Base-by-base conservation (phyloP, 169 alveolate genomes). In the Cryptosporidium sp. region DNA sequence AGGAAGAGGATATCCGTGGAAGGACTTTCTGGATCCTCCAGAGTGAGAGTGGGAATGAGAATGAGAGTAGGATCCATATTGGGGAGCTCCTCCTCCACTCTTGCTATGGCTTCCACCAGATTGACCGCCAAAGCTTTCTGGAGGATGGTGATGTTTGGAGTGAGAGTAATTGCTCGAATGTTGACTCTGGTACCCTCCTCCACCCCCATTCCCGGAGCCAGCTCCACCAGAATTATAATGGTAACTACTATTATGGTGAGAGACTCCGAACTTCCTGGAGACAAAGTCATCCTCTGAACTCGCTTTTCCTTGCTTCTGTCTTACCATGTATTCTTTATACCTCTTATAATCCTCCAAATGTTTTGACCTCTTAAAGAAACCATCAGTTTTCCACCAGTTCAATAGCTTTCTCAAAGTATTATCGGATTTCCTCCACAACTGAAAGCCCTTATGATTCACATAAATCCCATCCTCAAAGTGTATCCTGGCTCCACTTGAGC, bases 301-400 rank as follows among this genome's bases (percentile, higher is more conserved):
- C 55, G 41, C 33, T 4, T 21, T 80, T 2, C 80, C 68, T 48
- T 80, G 89, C 52, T 80, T 80, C 48, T 80, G 80, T 65, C 75
- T 80, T 21, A 80, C 89, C 89, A 80, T 80, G 35, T 41, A 65
- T 18, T 80, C 80, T n/a, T 80, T 80, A 45, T 80, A 80, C 21
- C 68, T 80, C 68, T 59, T 80, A 43, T 80, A 80, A n/a, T 80
- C 89, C 45, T 80, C 89, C 26, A 80, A 58, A 41, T 80, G 48
- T 7, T 45, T 35, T 4, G 73, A 23, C 29, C 89, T 80, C 68
- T 41, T 80, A 41, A 80, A 80, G 39, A 80, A 80, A 6, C 89
- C 89, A 23, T 80, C 89, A 41, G 89, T 80, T 33, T 80, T 80
- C 89, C 89, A 80, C 89, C 89, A 80, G 2, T 80, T 80, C 37